Conservation (phyloP, 805 yeast species). For the Priceomyces fermenticarens region DNA sequence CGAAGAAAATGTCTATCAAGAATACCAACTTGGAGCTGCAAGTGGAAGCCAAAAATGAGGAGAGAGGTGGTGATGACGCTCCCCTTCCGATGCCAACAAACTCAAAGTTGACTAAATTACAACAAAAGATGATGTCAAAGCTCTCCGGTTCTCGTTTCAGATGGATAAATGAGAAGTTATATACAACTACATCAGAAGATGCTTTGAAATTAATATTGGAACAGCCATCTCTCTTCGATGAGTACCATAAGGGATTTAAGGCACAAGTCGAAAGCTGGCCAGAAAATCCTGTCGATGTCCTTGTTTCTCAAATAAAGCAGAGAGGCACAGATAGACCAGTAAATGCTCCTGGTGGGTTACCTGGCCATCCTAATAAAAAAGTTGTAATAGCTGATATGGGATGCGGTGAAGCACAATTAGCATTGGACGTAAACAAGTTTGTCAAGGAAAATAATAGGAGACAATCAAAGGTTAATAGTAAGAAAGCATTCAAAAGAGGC, state of each 20-base stretch:
- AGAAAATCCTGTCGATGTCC: constrained; percentile 93
- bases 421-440: constrained; percentile 59
- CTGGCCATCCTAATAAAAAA: constrained; percentile 60
- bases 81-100: constrained; percentile 7
- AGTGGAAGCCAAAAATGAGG: constrained; percentile 4
- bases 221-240: constrained; percentile 88
- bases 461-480: constrained; percentile 29
- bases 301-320: constrained; percentile 65
- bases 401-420: constrained; percentile 94
- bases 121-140: constrained; percentile 93
- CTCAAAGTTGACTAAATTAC: constrained; percentile 72
- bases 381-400: constrained; percentile 97
- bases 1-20: constrained; percentile 5
- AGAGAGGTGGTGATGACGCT: constrained; percentile 14
- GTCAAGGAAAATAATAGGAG: constrained; percentile 25
- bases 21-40: constrained; percentile 3
- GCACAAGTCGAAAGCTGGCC: constrained; percentile 98
- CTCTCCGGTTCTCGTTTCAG: constrained; percentile 93
- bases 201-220: constrained; percentile 71
- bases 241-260: constrained; percentile 92
- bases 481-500: constrained; percentile 12
- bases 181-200: constrained; percentile 74
- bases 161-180: constrained; percentile 97
- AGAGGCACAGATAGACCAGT: constrained; percentile 60
- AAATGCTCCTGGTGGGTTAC: constrained; percentile 95